Percentiles rank a stretch among this genome's conserved stretches.
These are phyloP conservation scores for Dryadomyces quercivorus DNA, from an alignment of 2,329 filamentous ascomycete species.

Conservation along the genomic window DNA sequence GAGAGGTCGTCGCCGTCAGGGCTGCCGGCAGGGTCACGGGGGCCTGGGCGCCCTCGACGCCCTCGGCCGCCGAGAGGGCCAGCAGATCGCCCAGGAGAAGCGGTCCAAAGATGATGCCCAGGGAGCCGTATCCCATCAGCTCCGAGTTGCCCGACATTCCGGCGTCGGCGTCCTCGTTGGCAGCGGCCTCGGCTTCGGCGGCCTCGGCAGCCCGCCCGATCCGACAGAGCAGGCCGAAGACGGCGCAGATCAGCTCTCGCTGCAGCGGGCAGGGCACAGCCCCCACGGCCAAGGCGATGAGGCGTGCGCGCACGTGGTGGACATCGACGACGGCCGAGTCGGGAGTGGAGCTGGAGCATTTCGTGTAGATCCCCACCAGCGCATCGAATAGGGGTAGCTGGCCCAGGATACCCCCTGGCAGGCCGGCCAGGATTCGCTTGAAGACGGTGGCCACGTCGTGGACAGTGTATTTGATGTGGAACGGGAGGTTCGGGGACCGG, in stretches of 20 bases:
- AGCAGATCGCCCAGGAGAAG: constrained; percentile 47
- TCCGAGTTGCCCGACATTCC: constrained; percentile 38
- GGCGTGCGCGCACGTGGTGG: constrained; percentile 45
- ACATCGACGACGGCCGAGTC: constrained; percentile 41
- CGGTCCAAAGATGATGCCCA: constrained; percentile 55
- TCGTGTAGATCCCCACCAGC: constrained; percentile 46
- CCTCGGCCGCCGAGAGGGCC: constrained; percentile 33
- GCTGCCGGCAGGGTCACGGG: neutral
- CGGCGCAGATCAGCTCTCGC: constrained; percentile 52
- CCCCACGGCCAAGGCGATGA: constrained; percentile 51
- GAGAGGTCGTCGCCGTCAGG: constrained; percentile 26
- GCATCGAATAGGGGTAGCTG: constrained; percentile 49
- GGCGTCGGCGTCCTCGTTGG: constrained; percentile 25
- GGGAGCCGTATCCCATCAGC: constrained; percentile 50
- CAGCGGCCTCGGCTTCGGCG: constrained; percentile 28
- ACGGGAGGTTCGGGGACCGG: constrained; percentile 44
- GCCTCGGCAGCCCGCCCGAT: constrained; percentile 46
- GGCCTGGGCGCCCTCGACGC: constrained; percentile 28
- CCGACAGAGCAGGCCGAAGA: constrained; percentile 52
- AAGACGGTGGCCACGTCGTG: constrained; percentile 58
- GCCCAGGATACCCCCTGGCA: constrained; percentile 56
- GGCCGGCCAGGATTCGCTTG: constrained; percentile 48
- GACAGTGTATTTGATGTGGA: constrained; percentile 44
- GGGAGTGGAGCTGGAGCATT: constrained; percentile 29
- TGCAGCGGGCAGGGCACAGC: constrained; percentile 47